Percentiles rank a stretch among this genome's conserved stretches.
Conservation (phyloP, 345 rosid genomes). For the Schrenkiella parvula region DNA sequence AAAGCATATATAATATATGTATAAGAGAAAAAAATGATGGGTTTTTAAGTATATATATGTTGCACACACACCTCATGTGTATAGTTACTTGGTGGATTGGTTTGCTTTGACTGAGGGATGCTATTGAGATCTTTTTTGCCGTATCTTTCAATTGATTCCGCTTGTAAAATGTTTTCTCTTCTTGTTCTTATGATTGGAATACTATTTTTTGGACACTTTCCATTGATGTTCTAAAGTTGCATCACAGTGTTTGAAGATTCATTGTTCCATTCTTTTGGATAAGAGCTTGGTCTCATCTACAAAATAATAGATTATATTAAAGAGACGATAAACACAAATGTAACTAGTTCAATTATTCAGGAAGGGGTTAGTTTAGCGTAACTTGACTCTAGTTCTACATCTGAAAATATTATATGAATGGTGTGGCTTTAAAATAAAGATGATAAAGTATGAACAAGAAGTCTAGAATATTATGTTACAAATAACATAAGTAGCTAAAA, state of each 20-base stretch:
- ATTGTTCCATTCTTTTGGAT: not conserved
- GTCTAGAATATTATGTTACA: not conserved
- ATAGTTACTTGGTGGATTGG: not conserved
- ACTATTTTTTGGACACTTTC: conserved; percentile 6
- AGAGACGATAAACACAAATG: not conserved
- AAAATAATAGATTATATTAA: not conserved
- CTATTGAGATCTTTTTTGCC: not conserved
- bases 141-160: not conserved
- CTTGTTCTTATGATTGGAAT: conserved; percentile 7
- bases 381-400: not conserved
- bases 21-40: not conserved
- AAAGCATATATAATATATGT: not conserved
- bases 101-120: not conserved
- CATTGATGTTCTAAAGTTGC: conserved; percentile 3
- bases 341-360: not conserved
- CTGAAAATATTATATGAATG: not conserved
- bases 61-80: not conserved
- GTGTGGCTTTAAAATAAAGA: not conserved
- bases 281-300: conserved; percentile 19
- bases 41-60: not conserved
- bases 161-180: conserved; percentile 9
- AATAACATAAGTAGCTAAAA: too few relatives aligned
- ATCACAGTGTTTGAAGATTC: not conserved
- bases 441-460: not conserved
- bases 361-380: not conserved